Percentiles rank a stretch among this genome's conserved stretches.
These are phyloP conservation scores for Kingdonia uniflora DNA, from an alignment of 164 flowering plant species.

Conservation along the genomic window DNA sequence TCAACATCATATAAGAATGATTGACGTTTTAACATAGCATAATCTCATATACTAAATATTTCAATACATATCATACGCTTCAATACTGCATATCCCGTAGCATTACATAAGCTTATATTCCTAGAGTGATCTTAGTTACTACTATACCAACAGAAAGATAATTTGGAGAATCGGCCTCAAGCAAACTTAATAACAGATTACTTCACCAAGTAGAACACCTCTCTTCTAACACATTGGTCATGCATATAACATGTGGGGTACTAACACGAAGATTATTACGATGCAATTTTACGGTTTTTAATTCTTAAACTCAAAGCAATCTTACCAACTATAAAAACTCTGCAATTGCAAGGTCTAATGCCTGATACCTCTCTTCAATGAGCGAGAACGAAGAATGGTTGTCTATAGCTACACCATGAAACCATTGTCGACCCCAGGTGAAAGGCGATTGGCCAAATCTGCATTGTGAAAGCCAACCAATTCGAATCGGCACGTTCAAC, in stretches of 20 bases:
- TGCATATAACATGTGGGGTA: slow-evolving; percentile 27
- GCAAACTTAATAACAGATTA: slow-evolving; percentile 14
- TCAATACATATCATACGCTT: slow-evolving; percentile 3
- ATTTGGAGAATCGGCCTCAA: neutral
- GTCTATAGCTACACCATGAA: slow-evolving; percentile 89
- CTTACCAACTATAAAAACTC: slow-evolving; percentile 91
- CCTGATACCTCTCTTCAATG: slow-evolving; percentile 74
- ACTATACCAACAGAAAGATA: neutral
- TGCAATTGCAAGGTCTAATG: slow-evolving; percentile 63
- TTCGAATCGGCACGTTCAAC: slow-evolving; percentile 87
- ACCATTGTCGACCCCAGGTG: slow-evolving; percentile 82
- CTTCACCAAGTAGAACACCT: slow-evolving; percentile 17
- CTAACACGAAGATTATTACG: slow-evolving; percentile 33
- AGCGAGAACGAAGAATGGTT: slow-evolving; percentile 59
- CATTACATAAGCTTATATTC: slow-evolving; percentile 9
- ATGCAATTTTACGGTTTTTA: slow-evolving; percentile 37
- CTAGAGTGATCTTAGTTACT: neutral
- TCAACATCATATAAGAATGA: no score
- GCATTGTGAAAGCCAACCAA: slow-evolving; percentile 99
- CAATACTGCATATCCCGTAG: no score
- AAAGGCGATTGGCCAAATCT: slow-evolving; percentile 85
- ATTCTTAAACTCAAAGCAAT: slow-evolving; percentile 67
- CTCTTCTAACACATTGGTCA: slow-evolving; percentile 25
- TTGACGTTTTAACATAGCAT: no score
- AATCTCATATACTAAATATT: slow-evolving; percentile 6